Conservation (phyloP, 352 stramenopile genomes). For the Phytophthora sansomeana region DNA sequence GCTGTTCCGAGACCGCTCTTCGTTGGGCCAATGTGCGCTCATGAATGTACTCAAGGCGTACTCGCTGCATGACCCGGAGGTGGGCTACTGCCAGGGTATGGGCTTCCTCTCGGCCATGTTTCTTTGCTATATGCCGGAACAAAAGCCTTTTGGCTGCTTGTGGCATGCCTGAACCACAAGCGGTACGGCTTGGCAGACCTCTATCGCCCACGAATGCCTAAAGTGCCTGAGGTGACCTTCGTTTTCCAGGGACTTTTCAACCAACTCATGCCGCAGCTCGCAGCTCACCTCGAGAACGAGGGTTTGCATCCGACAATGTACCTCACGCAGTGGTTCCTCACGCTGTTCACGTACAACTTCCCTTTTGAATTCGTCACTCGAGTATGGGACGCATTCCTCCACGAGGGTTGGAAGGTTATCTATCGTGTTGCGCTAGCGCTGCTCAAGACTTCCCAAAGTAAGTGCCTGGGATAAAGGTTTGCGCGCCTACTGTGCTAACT, state of each 20-base stretch:
- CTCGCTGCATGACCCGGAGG: conserved; percentile 92
- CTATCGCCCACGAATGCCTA: conserved; percentile 84
- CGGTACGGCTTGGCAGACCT: conserved; percentile 80
- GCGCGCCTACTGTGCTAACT: background rate
- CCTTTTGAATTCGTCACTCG: conserved; percentile 97
- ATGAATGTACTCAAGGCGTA: conserved; percentile 95
- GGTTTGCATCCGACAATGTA: conserved; percentile 93
- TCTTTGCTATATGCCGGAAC: conserved; percentile 95
- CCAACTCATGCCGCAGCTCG: conserved; percentile 65
- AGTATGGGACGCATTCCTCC: conserved; percentile 97
- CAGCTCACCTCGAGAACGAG: conserved; percentile 69
- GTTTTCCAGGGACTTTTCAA: conserved; percentile 75
- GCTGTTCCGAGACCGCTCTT: conserved; percentile 69
- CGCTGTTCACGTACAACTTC: conserved; percentile 96
- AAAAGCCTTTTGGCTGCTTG: conserved; percentile 91
- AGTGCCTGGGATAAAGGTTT: conserved; percentile 17
- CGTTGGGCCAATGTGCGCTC: conserved; percentile 90
- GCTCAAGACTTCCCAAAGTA: conserved; percentile 84
- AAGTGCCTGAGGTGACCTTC: conserved; percentile 79
- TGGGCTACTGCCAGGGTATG: conserved; percentile 94
- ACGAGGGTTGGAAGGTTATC: conserved; percentile 98
- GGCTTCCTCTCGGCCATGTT: conserved; percentile 94
- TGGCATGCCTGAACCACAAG: conserved; percentile 80
- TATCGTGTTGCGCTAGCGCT: conserved; percentile 95
- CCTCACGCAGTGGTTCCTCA: conserved; percentile 97